Evolutionary conservation across 2,329 filamentous ascomycete species (phyloP).

Genomic region (Didymella keratinophila): DNA sequence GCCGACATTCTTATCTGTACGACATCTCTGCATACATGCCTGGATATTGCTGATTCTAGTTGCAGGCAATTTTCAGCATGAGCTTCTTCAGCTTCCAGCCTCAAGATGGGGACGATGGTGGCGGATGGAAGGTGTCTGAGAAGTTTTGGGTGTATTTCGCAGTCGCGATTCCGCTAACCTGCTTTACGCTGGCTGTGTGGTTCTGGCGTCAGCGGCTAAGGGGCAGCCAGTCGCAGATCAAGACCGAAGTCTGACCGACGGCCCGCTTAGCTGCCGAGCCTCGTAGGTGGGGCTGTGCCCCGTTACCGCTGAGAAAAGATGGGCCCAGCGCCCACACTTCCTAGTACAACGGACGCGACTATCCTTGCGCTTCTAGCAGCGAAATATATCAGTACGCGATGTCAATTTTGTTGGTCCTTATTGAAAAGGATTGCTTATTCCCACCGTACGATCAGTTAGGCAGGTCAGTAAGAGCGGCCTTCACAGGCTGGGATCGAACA

Average conservation of each 20-base stretch:
- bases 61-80: conserved; percentile 34
- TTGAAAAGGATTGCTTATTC: no score
- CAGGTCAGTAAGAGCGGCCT: no score
- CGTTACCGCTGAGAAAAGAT: no score
- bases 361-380: no score
- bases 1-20: conserved; percentile 30
- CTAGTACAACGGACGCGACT: no score
- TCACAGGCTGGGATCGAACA: no score
- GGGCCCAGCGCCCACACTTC: no score
- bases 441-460: no score
- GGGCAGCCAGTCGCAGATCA: background rate
- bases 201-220: conserved; percentile 4
- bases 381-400: no score
- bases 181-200: conserved; percentile 24
- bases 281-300: no score
- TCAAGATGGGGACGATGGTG: background rate
- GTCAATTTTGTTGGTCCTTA: no score
- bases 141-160: conserved; percentile 34
- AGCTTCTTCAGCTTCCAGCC: conserved; percentile 32
- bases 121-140: conserved; percentile 26
- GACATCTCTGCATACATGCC: background rate
- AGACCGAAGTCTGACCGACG: background rate
- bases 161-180: conserved; percentile 28
- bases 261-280: background rate
- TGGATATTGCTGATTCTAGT: conserved; percentile 1